Conservation (phyloP, 2,329 filamentous ascomycete species). For the Trichocomaceae sp. region DNA sequence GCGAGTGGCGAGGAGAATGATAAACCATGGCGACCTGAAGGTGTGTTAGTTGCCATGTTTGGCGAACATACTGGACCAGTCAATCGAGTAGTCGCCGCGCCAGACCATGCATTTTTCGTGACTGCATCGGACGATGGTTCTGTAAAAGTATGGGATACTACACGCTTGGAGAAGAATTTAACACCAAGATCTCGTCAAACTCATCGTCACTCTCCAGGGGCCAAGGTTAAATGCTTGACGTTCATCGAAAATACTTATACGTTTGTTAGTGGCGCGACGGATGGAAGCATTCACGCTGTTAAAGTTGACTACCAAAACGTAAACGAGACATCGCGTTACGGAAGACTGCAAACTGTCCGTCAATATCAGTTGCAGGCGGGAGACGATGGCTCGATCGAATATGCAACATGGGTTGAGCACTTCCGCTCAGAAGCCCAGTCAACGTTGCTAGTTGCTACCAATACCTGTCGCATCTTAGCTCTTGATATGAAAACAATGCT, state of each 20-base stretch:
- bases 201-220: conserved; percentile 64
- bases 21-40: conserved; percentile 74
- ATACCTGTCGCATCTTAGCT: conserved; percentile 72
- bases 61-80: conserved; percentile 79
- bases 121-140: conserved; percentile 87
- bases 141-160: conserved; percentile 90
- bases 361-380: conserved; percentile 62
- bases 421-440: conserved; percentile 76
- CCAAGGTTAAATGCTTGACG: conserved; percentile 71
- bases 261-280: conserved; percentile 82
- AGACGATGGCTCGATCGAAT: conserved; percentile 51
- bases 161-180: conserved; percentile 82
- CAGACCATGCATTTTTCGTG: conserved; percentile 90
- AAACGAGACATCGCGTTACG: conserved; percentile 62
- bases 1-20: conserved; percentile 48
- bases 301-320: conserved; percentile 63
- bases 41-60: conserved; percentile 78
- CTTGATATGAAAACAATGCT: conserved; percentile 84
- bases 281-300: conserved; percentile 85
- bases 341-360: conserved; percentile 67
- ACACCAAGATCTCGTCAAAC: conserved; percentile 81
- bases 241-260: conserved; percentile 93
- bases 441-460: conserved; percentile 80
- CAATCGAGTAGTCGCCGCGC: conserved; percentile 72
- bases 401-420: conserved; percentile 86